A percentile compares a stretch with the other conserved stretches of the same genome.
Evolutionary conservation across 768 basidiomycete genomes (phyloP).

Genomic region (Mycena capillaripes): DNA sequence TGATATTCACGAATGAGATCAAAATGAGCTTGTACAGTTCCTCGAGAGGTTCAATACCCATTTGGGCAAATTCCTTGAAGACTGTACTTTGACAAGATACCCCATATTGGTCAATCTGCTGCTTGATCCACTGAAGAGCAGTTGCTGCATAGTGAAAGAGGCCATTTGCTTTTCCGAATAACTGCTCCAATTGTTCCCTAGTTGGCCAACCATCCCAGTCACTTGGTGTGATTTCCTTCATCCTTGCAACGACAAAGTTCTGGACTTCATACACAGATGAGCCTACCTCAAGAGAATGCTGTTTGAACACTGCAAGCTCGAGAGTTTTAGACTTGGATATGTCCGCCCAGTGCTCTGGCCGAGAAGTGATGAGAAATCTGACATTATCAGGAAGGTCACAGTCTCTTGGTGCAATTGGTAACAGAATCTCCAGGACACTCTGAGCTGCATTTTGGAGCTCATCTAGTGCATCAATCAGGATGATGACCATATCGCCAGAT

Average conservation of each 20-base stretch:
- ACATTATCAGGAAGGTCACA: slow-evolving; percentile 17
- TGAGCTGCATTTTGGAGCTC: not conserved
- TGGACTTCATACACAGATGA: not conserved
- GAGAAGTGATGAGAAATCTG: slow-evolving; percentile 15
- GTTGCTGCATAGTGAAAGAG: not conserved
- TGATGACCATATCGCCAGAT: not conserved
- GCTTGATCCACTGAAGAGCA: slow-evolving; percentile 1
- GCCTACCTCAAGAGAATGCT: not conserved
- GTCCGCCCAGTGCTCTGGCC: slow-evolving; percentile 14
- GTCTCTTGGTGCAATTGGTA: not conserved
- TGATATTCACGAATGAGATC: not conserved
- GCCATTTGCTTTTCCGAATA: not conserved
- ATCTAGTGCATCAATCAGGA: slow-evolving; percentile 20
- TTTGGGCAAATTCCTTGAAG: not conserved
- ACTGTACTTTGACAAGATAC: not conserved
- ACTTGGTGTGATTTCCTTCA: slow-evolving; percentile 4
- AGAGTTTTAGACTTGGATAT: no score
- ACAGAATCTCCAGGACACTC: not conserved
- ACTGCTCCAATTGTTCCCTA: not conserved
- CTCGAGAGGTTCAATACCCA: not conserved
- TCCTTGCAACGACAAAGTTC: not conserved
- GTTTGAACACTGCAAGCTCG: no score
- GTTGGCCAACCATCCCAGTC: not conserved
- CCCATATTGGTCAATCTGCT: not conserved
- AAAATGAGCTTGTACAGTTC: not conserved